phyloP scores from a whole-genome alignment of 2,329 filamentous ascomycete genomes.

The Sporothrix luriei region DNA sequence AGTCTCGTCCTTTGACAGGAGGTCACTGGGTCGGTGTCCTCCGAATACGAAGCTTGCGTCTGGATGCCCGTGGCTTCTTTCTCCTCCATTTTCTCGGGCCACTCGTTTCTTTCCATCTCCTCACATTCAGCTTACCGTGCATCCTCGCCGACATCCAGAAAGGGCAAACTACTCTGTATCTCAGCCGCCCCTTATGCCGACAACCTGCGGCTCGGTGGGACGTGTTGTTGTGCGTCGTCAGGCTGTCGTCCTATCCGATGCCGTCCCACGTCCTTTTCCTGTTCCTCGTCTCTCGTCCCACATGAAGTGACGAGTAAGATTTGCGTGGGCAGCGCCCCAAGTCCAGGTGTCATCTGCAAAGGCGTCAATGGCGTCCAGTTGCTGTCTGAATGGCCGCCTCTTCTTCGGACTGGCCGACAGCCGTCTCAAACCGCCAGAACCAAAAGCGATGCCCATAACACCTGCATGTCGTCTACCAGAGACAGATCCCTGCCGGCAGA shows the following conservation, averaged over 20 bases:
- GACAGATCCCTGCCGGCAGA: neutral
- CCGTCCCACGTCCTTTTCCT: no score
- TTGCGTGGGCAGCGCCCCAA: no score
- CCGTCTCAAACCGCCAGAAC: neutral
- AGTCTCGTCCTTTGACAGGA: no score
- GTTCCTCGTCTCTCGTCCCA: neutral
- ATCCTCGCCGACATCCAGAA: conserved; percentile 2
- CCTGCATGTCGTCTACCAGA: neutral
- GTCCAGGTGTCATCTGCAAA: no score
- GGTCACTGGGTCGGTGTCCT: no score
- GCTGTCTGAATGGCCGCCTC: neutral
- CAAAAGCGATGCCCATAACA: neutral
- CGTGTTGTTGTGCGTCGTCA: neutral
- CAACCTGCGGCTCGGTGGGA: conserved; percentile 16
- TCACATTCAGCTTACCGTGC: neutral
- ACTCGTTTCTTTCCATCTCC: neutral
- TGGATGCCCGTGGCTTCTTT: neutral
- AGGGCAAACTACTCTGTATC: no score
- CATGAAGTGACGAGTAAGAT: no score
- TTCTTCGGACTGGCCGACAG: neutral
- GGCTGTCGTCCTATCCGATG: neutral
- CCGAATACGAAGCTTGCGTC: no score
- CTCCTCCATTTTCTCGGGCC: neutral
- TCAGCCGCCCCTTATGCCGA: neutral
- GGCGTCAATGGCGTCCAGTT: no score